Evolutionary conservation across 1,284 basidiomycete species (phyloP).

Genomic region (Apiotrichum gracile): DNA sequence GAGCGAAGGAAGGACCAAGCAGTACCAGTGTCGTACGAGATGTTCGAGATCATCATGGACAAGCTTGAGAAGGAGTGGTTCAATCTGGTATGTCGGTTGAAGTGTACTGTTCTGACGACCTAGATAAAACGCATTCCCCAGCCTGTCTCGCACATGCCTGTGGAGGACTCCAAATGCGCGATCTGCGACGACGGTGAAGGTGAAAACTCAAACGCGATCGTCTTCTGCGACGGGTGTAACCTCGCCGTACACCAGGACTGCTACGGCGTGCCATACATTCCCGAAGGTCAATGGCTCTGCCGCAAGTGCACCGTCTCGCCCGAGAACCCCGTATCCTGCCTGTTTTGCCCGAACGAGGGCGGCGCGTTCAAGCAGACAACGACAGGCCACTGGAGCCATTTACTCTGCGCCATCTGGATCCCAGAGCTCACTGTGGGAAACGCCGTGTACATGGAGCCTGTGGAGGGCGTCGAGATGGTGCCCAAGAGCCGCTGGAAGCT

Average conservation of each 20-base stretch:
- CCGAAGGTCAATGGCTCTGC: slow-evolving; percentile 99
- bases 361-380: slow-evolving; percentile 98
- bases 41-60: slow-evolving; percentile 96
- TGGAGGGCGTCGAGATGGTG: slow-evolving; percentile 82
- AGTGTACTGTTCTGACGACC: neutral
- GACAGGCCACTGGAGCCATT: slow-evolving; percentile 89
- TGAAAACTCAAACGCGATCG: slow-evolving; percentile 97
- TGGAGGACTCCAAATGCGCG: slow-evolving; percentile 90
- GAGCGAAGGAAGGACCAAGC: slow-evolving; percentile 75
- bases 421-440: slow-evolving; percentile 93
- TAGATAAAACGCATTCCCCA: slow-evolving; percentile 88
- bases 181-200: slow-evolving; percentile 98
- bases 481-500: slow-evolving; percentile 91
- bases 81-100: slow-evolving; percentile 64
- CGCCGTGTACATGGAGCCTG: slow-evolving; percentile 96
- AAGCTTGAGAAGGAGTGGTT: slow-evolving; percentile 99
- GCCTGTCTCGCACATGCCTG: slow-evolving; percentile 67
- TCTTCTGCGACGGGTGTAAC: slow-evolving; percentile 99
- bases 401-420: slow-evolving; percentile 96
- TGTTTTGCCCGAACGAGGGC: slow-evolving; percentile 91
- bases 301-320: slow-evolving; percentile 97
- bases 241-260: slow-evolving; percentile 98
- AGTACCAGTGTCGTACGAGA: slow-evolving; percentile 71
- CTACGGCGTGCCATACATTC: slow-evolving; percentile 98
- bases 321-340: slow-evolving; percentile 77